A percentile compares a stretch with the other conserved stretches of the same genome.
phyloP scores from a whole-genome alignment of 306 rosid genomes.

The Coriaria nepalensis region DNA sequence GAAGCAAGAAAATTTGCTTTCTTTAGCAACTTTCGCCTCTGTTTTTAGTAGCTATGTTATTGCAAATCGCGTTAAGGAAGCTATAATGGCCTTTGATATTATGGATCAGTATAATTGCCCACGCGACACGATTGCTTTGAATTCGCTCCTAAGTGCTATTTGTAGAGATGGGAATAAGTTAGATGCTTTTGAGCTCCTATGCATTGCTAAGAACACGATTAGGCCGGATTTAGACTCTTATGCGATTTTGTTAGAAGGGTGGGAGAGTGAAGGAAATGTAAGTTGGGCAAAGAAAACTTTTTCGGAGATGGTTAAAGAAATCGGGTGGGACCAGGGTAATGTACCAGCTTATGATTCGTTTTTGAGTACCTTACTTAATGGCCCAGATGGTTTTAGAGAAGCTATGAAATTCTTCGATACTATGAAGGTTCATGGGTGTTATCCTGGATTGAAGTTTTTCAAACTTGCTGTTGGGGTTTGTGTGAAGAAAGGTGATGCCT shows the following conservation, averaged over 20 bases:
- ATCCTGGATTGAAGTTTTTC: conserved; percentile 47
- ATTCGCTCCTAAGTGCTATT: conserved; percentile 49
- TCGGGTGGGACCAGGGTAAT: conserved; percentile 57
- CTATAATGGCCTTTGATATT: conserved; percentile 34
- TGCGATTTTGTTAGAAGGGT: conserved; percentile 63
- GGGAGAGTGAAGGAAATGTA: conserved; percentile 41
- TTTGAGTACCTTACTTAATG: conserved; percentile 35
- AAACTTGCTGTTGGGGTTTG: conserved; percentile 45
- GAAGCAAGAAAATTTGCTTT: conserved; percentile 25
- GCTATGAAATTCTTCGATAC: conserved; percentile 28
- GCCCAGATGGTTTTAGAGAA: conserved; percentile 29
- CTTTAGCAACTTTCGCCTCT: conserved; percentile 51
- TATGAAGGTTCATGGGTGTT: conserved; percentile 38
- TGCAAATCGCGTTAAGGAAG: conserved; percentile 26
- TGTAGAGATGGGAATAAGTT: conserved; percentile 36
- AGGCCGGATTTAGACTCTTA: conserved; percentile 38
- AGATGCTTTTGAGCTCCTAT: conserved; percentile 37
- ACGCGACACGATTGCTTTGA: conserved; percentile 36
- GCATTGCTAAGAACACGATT: conserved; percentile 24
- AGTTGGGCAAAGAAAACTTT: conserved; percentile 35
- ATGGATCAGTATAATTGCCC: conserved; percentile 40
- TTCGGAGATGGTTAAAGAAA: conserved; percentile 43
- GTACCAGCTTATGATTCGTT: conserved; percentile 46
- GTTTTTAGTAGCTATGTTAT: conserved; percentile 43
- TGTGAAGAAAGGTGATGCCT: conserved; percentile 23